These are phyloP conservation scores for Dendrobium catenatum DNA, from an alignment of 106 monocot genomes.

Conservation along the genomic window DNA sequence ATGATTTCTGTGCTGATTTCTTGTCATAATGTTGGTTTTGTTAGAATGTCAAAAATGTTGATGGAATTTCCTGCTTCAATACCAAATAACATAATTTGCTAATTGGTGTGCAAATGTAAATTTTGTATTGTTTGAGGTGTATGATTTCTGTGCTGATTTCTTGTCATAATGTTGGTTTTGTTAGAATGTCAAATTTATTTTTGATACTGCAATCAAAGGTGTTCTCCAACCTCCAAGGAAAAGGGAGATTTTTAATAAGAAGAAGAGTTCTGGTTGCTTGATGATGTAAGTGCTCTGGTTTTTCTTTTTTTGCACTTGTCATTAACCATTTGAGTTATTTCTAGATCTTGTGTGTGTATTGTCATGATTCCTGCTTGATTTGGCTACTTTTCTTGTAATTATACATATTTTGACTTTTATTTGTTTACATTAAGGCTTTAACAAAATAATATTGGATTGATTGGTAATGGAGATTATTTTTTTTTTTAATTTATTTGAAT, in stretches of 20 bases:
- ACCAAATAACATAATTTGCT: neutral
- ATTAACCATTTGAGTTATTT: neutral
- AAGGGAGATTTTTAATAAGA: conserved; percentile 64
- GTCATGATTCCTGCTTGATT: neutral
- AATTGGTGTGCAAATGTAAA: neutral
- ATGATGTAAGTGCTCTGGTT: conserved; percentile 42
- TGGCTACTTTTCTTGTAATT: neutral
- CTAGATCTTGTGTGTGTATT: neutral
- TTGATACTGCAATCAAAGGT: conserved; percentile 85
- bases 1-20: neutral
- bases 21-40: neutral
- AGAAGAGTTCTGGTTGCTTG: conserved; percentile 38
- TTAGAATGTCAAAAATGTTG: conserved; percentile 56
- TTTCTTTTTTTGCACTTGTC: neutral
- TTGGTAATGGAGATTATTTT: neutral
- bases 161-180: neutral
- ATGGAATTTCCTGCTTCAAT: no score
- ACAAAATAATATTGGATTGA: neutral
- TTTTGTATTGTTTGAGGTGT: neutral
- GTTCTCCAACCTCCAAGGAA: conserved; percentile 86
- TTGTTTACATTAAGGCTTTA: neutral
- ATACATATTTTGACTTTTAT: neutral
- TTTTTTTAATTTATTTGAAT: no score
- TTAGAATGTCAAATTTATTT: conserved; percentile 85
- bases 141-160: neutral